Evolutionary conservation across 495 filamentous ascomycete species (phyloP), one percentile per base, ranked within the genome.

Genomic region (Lindgomyces ingoldianus): DNA sequence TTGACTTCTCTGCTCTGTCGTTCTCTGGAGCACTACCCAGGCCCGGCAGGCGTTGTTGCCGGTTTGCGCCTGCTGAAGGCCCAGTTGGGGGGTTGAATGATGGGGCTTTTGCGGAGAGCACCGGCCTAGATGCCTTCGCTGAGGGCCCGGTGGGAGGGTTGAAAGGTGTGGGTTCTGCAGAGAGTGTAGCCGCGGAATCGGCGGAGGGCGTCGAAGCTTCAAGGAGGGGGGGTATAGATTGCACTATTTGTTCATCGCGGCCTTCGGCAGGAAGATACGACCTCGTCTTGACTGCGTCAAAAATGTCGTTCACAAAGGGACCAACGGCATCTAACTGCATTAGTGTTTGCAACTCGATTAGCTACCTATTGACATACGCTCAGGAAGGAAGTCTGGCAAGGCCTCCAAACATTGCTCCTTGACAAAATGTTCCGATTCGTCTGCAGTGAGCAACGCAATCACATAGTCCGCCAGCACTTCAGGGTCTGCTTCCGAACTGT

Each of bases 381-480:
- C 90, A 77, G 86, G 84, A 8, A 98, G 76, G 73, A 98, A 98
- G 72, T 96, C 93, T 22, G 90, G 86, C 47, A 98, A 81, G 69
- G 92, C 89, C 46, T 86, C 83, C 67, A 90, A 83, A 59, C 89
- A 93, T 19, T 87, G 84, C 70, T 83, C 80, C 70, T 87, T 85
- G 36, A 96, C 87, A 52, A 87, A 81, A 3, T 88, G 83, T n/a
- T 84, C 83, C 21, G 86, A 82, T 62, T 89, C 89, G 69, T 96
- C 91, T 55, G 90, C 86, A 57, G 85, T 85, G 30, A 96, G 80
- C 10, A 98, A 84, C n/a, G 93, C 93, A 29, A 97, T 79, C 0
- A 98, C 90, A 72, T 97, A 98, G 72, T 98, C 94, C 29, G 92
- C 93, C 16, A 98, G 87, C 2, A 98, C 91, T 70, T 96, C 92